Evolutionary conservation across 495 filamentous ascomycete species (phyloP).

Genomic region (Trichocladium uniseriatum): DNA sequence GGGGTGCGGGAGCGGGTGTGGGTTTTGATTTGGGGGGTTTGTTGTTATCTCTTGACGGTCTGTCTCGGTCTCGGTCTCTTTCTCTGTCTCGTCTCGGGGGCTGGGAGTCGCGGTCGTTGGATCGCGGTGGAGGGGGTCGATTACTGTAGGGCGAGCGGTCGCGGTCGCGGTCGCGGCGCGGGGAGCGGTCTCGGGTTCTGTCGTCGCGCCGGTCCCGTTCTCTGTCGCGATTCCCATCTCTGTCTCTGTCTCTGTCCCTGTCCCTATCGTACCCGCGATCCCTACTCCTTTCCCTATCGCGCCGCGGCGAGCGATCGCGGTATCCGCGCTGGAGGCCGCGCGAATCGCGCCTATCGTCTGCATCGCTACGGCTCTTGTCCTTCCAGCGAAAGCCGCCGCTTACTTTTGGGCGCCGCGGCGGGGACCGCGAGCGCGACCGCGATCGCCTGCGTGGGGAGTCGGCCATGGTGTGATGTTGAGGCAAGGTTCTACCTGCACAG

Average conservation of each 20-base stretch:
- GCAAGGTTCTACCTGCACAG: neutral
- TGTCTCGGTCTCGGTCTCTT: constrained; percentile 11
- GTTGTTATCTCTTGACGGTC: neutral
- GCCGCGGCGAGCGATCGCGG: constrained; percentile 35
- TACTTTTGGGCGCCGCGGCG: constrained; percentile 30
- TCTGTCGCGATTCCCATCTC: constrained; percentile 14
- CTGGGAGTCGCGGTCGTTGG: constrained; percentile 15
- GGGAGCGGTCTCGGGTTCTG: constrained; percentile 12
- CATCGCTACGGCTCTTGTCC: constrained; percentile 46
- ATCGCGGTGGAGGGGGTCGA: too few species aligned
- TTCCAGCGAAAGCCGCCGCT: constrained; percentile 55
- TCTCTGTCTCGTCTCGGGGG: constrained; percentile 15
- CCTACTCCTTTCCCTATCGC: constrained; percentile 25
- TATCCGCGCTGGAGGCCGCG: constrained; percentile 45
- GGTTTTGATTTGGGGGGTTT: constrained; percentile 1
- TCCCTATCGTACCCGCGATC: constrained; percentile 21
- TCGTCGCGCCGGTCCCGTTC: constrained; percentile 1
- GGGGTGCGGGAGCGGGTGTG: neutral
- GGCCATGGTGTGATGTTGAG: constrained; percentile 19
- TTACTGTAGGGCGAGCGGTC: too few species aligned
- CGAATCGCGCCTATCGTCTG: constrained; percentile 41
- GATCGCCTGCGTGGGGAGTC: constrained; percentile 24
- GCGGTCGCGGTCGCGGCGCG: neutral
- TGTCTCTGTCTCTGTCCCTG: constrained; percentile 15
- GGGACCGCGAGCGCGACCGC: constrained; percentile 30